Conservation (phyloP, 148 eudicot species). For the Fagopyrum homotropicum region DNA sequence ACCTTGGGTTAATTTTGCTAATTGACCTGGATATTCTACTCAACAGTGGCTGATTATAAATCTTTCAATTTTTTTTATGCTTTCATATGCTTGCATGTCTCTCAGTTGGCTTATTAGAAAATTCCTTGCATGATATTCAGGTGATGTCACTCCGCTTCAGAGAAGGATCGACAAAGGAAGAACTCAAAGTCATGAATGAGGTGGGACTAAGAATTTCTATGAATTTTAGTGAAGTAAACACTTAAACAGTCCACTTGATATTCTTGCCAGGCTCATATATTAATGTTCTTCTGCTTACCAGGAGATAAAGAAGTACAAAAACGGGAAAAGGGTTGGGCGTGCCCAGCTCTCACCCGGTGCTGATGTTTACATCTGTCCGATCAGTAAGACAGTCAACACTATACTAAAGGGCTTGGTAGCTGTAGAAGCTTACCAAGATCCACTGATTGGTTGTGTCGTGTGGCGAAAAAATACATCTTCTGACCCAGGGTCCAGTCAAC, state of each 20-base stretch:
- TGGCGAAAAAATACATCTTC: constrained; percentile 50
- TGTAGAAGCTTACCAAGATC: constrained; percentile 38
- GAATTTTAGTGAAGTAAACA: background rate
- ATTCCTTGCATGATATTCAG: constrained; percentile 24
- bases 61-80: background rate
- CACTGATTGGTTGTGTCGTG: constrained; percentile 67
- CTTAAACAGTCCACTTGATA: background rate
- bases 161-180: constrained; percentile 46
- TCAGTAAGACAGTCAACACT: constrained; percentile 47
- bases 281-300: constrained; percentile 18
- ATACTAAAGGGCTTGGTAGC: constrained; percentile 59
- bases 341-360: constrained; percentile 49
- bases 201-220: constrained; percentile 20
- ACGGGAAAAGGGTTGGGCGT: constrained; percentile 53
- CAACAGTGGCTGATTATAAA: background rate
- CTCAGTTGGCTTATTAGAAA: constrained; percentile 7
- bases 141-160: constrained; percentile 63
- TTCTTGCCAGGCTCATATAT: background rate
- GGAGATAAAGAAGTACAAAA: constrained; percentile 56
- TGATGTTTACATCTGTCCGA: constrained; percentile 71
- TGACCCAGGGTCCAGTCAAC: constrained; percentile 25
- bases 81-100: background rate
- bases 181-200: constrained; percentile 52
- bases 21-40: background rate
- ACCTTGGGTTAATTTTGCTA: background rate